Conservation (phyloP, 2,329 filamentous ascomycete genomes). For the Talaromyces sp. region DNA sequence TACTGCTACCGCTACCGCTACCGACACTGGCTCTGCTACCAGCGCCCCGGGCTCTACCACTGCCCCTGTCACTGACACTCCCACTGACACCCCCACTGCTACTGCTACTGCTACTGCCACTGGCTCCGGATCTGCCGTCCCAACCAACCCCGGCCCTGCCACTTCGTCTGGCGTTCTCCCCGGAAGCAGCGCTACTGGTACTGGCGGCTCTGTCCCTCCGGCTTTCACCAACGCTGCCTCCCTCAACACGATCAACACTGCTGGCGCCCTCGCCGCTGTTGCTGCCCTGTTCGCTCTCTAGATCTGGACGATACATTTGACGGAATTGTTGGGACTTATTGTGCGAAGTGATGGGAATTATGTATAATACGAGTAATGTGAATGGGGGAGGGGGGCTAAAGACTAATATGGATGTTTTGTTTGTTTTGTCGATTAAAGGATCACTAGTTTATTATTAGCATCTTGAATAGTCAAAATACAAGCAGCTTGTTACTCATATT, state of each 20-base stretch:
- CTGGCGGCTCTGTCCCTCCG: slow-evolving; percentile 5
- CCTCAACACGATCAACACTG: slow-evolving; percentile 13
- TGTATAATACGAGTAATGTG: neutral
- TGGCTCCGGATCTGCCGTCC: slow-evolving; percentile 1
- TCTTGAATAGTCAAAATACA: neutral
- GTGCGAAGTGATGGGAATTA: neutral
- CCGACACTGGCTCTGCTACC: slow-evolving; percentile 8
- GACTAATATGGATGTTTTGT: neutral
- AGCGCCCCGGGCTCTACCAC: neutral
- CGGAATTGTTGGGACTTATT: neutral
- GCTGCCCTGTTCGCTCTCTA: slow-evolving; percentile 18
- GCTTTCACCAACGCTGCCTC: slow-evolving; percentile 14
- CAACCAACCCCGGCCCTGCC: slow-evolving; percentile 3
- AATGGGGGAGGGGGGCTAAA: neutral
- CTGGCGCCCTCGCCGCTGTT: slow-evolving; percentile 15
- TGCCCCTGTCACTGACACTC: slow-evolving; percentile 1
- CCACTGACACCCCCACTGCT: slow-evolving; percentile 6
- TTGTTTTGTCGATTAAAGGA: neutral
- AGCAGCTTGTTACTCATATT: neutral
- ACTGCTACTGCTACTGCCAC: slow-evolving; percentile 7
- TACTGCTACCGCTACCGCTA: slow-evolving; percentile 7
- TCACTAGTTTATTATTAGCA: neutral
- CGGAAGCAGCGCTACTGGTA: slow-evolving; percentile 4
- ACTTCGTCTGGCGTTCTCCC: slow-evolving; percentile 6
- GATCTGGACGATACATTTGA: neutral